A percentile compares a stretch with the other conserved stretches of the same genome.
phyloP scores from a whole-genome alignment of 2,329 filamentous ascomycete genomes.

The Fusarium verticillioides region DNA sequence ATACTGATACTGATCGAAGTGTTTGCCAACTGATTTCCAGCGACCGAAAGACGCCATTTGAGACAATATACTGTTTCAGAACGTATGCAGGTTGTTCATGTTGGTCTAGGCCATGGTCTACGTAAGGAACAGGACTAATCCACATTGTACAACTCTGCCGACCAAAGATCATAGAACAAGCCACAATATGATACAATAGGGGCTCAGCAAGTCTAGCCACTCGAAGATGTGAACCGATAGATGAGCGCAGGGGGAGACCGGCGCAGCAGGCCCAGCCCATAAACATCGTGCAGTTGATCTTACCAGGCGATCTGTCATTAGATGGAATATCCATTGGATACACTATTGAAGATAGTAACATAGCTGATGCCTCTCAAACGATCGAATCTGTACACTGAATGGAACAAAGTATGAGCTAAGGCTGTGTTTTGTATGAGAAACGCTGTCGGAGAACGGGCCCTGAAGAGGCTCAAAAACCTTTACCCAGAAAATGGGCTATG shows the following conservation, averaged over 20 bases:
- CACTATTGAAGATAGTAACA: accelerated
- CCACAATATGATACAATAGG: background rate
- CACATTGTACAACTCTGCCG: accelerated
- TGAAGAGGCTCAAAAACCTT: background rate
- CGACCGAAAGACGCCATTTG: accelerated
- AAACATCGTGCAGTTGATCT: background rate
- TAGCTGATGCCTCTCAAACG: accelerated
- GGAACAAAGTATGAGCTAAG: background rate
- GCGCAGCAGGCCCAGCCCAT: background rate
- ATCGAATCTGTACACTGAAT: background rate
- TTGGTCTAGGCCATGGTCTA: too few relatives aligned
- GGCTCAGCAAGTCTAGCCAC: background rate
- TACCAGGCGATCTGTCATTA: background rate
- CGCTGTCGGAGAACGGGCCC: too few relatives aligned
- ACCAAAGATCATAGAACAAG: background rate
- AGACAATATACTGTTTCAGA: background rate
- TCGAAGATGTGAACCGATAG: background rate
- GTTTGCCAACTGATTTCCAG: background rate
- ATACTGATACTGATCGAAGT: background rate
- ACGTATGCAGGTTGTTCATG: background rate
- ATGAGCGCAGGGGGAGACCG: too few relatives aligned
- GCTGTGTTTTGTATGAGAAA: background rate
- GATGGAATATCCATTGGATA: accelerated
- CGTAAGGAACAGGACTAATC: too few relatives aligned
- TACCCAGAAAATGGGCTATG: too few relatives aligned